Base-by-base conservation (phyloP, 1,139 yeast genomes). In the Yamadazyma spencermartinsiae region DNA sequence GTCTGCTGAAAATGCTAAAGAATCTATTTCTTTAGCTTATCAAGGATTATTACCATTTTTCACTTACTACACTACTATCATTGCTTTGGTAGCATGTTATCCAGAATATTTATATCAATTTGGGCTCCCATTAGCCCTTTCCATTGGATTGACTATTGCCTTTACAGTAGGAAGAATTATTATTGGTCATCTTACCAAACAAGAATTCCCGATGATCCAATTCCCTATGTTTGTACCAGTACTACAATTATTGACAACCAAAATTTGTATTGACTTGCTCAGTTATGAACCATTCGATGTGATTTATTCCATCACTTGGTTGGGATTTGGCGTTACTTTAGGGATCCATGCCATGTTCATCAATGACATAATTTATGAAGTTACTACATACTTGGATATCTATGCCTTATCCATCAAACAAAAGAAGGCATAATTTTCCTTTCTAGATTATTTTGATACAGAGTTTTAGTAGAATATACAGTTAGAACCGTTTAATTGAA, bases 121-220 rank as follows among this genome's bases (percentile, higher is more conserved):
- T 42, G 71, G 76, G 24, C 63, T 85, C 42, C 86, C 95, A 8
- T 72, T 83, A 49, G 65, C 82, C 21, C 56, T 86, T 26, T 74
- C 87, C 2, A 76, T 84, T 48, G 96, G 96, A 3, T 72, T 84
- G 27, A 74, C 86, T 1, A 66, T 85, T 52, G 96, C 98, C 0
- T 84, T 87, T 53, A 72, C 80, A 2, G 97, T 90, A 15, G 98
- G 98, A 4, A 77, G 95, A 56, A 87, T 90, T 51, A 90, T 90
- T 54, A 72, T 86, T 42, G 94, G 89, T 3, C 97, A 90, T 61
- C 79, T 90, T 53, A 88, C 97, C 0, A 64, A 76, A 41, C 95
- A 87, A 56, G 54, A 64, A 3, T 90, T 86, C 71, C 98, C 98
- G 35, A 65, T 71, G 58, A 51, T 74, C 43, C 86, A 87, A 44